Conservation (phyloP, 2,329 filamentous ascomycete species). For the Ascomycota sp. region DNA sequence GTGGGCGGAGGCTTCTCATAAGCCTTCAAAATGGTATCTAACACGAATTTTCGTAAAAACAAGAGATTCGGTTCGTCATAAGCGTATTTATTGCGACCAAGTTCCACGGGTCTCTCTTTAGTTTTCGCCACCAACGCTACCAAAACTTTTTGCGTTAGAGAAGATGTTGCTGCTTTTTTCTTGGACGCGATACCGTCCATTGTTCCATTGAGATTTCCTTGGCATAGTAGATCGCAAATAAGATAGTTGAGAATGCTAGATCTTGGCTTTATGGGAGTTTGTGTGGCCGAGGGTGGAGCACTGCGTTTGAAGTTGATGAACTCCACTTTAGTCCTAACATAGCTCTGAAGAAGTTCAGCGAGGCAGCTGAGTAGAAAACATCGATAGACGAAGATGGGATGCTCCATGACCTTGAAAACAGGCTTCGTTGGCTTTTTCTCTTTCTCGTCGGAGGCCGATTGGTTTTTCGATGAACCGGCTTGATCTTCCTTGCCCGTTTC, state of each 20-base stretch:
- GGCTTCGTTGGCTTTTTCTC: conserved; percentile 48
- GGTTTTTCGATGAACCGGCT: conserved; percentile 12
- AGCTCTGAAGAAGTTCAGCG: conserved; percentile 74
- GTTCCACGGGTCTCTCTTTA: conserved; percentile 48
- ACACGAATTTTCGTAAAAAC: conserved; percentile 84
- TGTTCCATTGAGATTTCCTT: conserved; percentile 41
- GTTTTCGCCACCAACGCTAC: conserved; percentile 80
- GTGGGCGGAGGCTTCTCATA: conserved; percentile 75
- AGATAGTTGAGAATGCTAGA: conserved; percentile 88
- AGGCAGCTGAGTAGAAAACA: conserved; percentile 89
- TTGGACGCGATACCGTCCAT: conserved; percentile 58
- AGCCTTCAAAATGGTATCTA: conserved; percentile 79
- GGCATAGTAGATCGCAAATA: conserved; percentile 53
- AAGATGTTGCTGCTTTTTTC: conserved; percentile 70
- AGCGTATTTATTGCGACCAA: conserved; percentile 34
- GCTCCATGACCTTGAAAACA: conserved; percentile 74
- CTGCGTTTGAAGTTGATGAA: conserved; percentile 98
- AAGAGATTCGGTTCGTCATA: conserved; percentile 65
- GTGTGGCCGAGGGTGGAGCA: conserved; percentile 60
- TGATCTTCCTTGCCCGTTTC: conserved; percentile 8
- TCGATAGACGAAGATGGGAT: conserved; percentile 89
- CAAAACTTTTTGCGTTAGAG: conserved; percentile 69
- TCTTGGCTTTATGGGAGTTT: conserved; percentile 82
- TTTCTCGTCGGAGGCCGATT: conserved; percentile 18
- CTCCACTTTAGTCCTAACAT: conserved; percentile 88